Percentiles rank a stretch among this genome's conserved stretches.
These are phyloP conservation scores for Stipa capillata DNA, from an alignment of 176 grass and related monocot species.

Conservation along the genomic window DNA sequence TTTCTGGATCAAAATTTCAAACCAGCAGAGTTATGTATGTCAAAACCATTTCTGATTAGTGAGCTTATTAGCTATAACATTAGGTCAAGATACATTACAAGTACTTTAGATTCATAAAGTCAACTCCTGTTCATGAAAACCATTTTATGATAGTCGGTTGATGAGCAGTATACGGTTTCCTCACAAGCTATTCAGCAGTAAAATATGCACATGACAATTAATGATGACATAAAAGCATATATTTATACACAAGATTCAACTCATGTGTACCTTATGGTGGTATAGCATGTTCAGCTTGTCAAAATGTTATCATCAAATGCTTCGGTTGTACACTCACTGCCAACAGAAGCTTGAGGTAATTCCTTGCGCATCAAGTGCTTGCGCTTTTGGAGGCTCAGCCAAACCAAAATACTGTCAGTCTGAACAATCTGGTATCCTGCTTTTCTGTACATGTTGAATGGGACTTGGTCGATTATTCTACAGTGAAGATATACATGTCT, in stretches of 20 bases:
- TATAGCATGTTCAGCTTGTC: neutral
- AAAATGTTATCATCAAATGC: constrained; percentile 29
- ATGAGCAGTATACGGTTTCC: neutral
- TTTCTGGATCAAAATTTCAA: neutral
- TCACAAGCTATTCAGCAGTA: neutral
- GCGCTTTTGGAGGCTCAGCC: constrained; percentile 67
- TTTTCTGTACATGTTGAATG: constrained; percentile 73
- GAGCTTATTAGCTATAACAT: neutral
- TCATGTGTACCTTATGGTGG: constrained; percentile 30
- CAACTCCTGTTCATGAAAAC: neutral
- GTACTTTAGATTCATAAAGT: neutral
- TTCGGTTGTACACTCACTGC: neutral
- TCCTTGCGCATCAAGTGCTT: constrained; percentile 82
- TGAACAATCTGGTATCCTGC: constrained; percentile 49
- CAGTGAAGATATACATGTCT: constrained; percentile 70
- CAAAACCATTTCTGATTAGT: neutral
- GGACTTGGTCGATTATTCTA: constrained; percentile 66
- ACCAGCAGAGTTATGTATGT: neutral
- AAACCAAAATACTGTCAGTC: constrained; percentile 71
- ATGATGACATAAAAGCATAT: neutral
- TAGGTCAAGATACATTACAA: neutral
- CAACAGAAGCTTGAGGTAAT: constrained; percentile 29
- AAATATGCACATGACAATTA: neutral
- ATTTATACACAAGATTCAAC: constrained; percentile 23
- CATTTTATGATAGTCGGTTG: neutral